Base-by-base conservation (phyloP, 768 basidiomycete genomes). In the Hygrophoropsis aurantiaca region DNA sequence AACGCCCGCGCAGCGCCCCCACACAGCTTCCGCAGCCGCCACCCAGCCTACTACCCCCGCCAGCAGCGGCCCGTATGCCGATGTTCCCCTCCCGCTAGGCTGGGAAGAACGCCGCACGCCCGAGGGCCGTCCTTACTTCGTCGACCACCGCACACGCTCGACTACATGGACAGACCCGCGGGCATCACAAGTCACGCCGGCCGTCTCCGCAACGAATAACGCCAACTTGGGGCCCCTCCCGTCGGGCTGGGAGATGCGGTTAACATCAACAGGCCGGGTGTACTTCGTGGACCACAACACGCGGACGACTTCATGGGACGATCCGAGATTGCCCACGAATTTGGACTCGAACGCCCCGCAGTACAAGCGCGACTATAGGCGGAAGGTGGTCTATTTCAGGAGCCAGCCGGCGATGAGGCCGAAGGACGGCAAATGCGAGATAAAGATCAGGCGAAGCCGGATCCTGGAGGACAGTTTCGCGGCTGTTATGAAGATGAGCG, bases 261-360 rank as follows among this genome's bases (percentile, higher is more conserved):
- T 94, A 43, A 94, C 93, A 1, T 84, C 85, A 1, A 91, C 87
- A 0, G 79, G 79, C 7, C 78, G 91, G 26, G 85, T 94, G 15
- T 95, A 95, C 68, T 95, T 93, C 56, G 92, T 94, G 11, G 93
- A 94, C 62, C 93, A 95, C 68, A 94, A 87, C 53, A 87, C 85
- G 32, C 78, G 87, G 44, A 91, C 91, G 15, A 94, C 93, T 13
- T 82, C 89, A 5, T 94, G 92, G 93, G 93, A 94, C 60, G 93
- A 95, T 64, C 93, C 92, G 16, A 81, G 93, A 42, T 66, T 94
- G 43, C 92, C 93, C 0, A 84, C 81, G 1, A 80, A 84, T 51
- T 72, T 93, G 40, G 90, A 93, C 59, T 84, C 87, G 54, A 90
- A 84, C 67, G 90, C 90, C 3, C 93, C 92, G n/a, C 91, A 94